These are phyloP conservation scores for Graphilbum fragrans DNA, from an alignment of 2,329 filamentous ascomycete genomes.

Conservation along the genomic window DNA sequence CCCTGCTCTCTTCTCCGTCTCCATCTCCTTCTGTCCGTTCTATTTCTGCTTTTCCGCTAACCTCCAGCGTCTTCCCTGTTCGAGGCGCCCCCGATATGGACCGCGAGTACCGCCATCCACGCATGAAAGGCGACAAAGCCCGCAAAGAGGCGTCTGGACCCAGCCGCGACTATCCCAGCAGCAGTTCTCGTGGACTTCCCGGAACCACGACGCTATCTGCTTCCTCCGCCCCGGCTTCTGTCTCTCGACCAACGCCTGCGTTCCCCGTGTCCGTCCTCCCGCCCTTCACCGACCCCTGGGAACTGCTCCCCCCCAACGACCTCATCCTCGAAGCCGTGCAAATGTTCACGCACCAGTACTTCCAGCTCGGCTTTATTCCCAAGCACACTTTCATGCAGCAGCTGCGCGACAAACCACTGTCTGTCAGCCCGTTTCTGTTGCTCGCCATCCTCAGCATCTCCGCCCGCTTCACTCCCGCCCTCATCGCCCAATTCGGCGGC, in stretches of 20 bases:
- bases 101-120: slow-evolving; percentile 43
- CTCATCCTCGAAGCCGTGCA: slow-evolving; percentile 40
- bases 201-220: background rate
- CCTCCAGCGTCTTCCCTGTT: slow-evolving; percentile 33
- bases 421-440: slow-evolving; percentile 42
- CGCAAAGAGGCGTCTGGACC: slow-evolving; percentile 16
- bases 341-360: slow-evolving; percentile 41
- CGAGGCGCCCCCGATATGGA: slow-evolving; percentile 42
- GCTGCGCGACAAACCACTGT: slow-evolving; percentile 31
- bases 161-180: background rate
- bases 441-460: slow-evolving; percentile 44
- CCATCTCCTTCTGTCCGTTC: background rate
- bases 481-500: slow-evolving; percentile 34
- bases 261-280: background rate
- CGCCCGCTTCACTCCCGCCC: slow-evolving; percentile 37
- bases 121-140: slow-evolving; percentile 33
- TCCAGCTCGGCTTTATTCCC: slow-evolving; percentile 47
- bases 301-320: slow-evolving; percentile 32
- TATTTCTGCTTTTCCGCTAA: background rate
- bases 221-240: too few relatives aligned
- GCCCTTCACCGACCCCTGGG: slow-evolving; percentile 29
- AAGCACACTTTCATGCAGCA: slow-evolving; percentile 36
- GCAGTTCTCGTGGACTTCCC: background rate
- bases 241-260: background rate
- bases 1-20: background rate